Conservation (phyloP, 768 basidiomycete genomes). For the Amanita subjunquillea region DNA sequence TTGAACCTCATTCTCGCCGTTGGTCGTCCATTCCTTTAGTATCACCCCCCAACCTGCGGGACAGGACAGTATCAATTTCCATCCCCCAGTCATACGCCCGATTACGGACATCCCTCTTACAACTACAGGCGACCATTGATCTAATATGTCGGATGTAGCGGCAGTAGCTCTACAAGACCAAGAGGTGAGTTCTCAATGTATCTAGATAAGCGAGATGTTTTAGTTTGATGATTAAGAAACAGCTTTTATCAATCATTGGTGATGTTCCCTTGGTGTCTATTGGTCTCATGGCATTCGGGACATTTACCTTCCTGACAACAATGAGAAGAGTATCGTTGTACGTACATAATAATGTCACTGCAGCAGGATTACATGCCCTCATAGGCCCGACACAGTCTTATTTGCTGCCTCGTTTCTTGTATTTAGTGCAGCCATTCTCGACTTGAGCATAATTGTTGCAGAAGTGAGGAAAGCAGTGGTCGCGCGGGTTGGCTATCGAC, state of each 20-base stretch:
- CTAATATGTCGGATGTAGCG: too few relatives aligned
- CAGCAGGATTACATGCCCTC: constrained; percentile 3
- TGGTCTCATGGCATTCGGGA: constrained; percentile 54
- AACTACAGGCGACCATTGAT: too few relatives aligned
- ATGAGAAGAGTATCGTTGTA: constrained; percentile 44
- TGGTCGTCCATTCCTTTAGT: neutral
- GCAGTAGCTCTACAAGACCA: neutral
- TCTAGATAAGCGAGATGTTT: neutral
- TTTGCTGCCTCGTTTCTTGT: constrained; percentile 47
- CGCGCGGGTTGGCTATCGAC: constrained; percentile 20
- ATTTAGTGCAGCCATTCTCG: constrained; percentile 54
- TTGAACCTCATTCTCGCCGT: neutral
- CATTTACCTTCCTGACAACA: constrained; percentile 45
- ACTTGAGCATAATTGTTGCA: constrained; percentile 45
- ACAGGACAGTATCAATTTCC: neutral
- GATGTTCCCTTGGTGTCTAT: constrained; percentile 61
- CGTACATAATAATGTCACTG: constrained; percentile 13
- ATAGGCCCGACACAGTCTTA: constrained; percentile 39
- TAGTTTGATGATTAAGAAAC: neutral
- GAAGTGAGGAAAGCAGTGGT: constrained; percentile 19
- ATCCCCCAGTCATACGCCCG: too few relatives aligned
- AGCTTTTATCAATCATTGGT: constrained; percentile 48
- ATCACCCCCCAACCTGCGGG: neutral
- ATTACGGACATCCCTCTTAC: too few relatives aligned
- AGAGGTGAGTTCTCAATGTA: neutral